These are phyloP conservation scores for Cytospora piceae DNA, from an alignment of 2,329 filamentous ascomycete genomes.

Conservation along the genomic window DNA sequence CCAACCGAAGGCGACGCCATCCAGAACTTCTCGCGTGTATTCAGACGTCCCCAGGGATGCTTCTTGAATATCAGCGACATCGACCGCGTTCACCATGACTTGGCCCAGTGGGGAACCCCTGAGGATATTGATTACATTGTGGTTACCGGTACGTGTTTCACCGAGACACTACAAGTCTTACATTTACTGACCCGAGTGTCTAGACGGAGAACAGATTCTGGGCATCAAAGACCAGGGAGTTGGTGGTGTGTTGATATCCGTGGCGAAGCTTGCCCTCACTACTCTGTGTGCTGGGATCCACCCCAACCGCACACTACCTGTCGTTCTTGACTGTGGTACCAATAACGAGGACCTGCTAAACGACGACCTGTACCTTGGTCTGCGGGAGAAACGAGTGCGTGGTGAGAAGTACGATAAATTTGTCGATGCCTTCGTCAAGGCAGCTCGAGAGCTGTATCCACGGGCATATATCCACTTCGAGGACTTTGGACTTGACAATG, in stretches of 20 bases:
- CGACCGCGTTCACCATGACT: constrained; percentile 66
- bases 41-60: constrained; percentile 78
- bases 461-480: constrained; percentile 87
- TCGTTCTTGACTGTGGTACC: constrained; percentile 85
- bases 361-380: constrained; percentile 79
- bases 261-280: constrained; percentile 81
- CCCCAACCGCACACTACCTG: constrained; percentile 75
- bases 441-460: constrained; percentile 71
- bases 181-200: neutral
- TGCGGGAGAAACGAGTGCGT: constrained; percentile 66
- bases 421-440: constrained; percentile 72
- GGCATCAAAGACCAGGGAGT: constrained; percentile 90
- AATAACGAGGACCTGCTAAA: constrained; percentile 75
- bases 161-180: neutral
- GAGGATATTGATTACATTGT: constrained; percentile 89
- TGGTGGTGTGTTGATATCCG: constrained; percentile 80
- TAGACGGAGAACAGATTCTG: constrained; percentile 71
- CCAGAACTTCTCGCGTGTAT: constrained; percentile 78
- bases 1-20: constrained; percentile 91
- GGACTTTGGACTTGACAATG: constrained; percentile 80
- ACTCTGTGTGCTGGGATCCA: constrained; percentile 88
- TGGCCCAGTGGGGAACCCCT: constrained; percentile 68
- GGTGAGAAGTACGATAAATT: constrained; percentile 78
- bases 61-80: constrained; percentile 75
- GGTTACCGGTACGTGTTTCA: constrained; percentile 65